These are phyloP conservation scores for Backusella morwellensis DNA, from an alignment of 192 early-diverging fungal genomes.

Conservation along the genomic window DNA sequence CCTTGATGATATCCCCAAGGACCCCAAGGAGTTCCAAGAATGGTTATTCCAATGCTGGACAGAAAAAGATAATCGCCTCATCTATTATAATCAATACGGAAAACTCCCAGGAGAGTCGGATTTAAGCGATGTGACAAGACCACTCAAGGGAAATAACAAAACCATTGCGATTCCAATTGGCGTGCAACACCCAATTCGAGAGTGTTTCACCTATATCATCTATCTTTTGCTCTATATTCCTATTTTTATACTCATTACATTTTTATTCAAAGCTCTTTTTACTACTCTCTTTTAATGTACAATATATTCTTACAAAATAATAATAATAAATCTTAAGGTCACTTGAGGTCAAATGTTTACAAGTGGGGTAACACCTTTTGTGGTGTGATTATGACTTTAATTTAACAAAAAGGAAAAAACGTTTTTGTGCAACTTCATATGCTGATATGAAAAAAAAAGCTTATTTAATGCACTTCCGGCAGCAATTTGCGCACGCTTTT, in stretches of 20 bases:
- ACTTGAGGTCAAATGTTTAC: neutral
- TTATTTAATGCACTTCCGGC: too few relatives aligned
- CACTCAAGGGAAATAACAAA: neutral
- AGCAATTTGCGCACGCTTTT: too few relatives aligned
- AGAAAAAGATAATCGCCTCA: conserved; percentile 85
- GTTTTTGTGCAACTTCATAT: neutral
- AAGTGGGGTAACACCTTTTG: neutral
- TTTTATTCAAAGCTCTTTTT: neutral
- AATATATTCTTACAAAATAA: neutral
- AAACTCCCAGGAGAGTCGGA: conserved; percentile 50
- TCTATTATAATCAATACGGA: conserved; percentile 73
- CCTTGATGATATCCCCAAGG: conserved; percentile 63
- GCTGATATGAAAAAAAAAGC: neutral
- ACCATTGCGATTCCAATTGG: neutral
- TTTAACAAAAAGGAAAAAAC: neutral
- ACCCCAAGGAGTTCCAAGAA: conserved; percentile 65
- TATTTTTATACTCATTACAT: neutral
- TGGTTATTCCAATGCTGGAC: conserved; percentile 79
- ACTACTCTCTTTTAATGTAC: neutral
- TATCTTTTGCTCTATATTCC: neutral
- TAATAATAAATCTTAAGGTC: neutral
- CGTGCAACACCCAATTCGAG: neutral
- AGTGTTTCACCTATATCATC: neutral
- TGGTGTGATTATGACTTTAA: neutral
- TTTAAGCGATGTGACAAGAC: neutral